Evolutionary conservation across 495 filamentous ascomycete genomes (phyloP), one percentile per base, ranked within the genome.

Genomic region (Lasiosphaeris hirsuta): DNA sequence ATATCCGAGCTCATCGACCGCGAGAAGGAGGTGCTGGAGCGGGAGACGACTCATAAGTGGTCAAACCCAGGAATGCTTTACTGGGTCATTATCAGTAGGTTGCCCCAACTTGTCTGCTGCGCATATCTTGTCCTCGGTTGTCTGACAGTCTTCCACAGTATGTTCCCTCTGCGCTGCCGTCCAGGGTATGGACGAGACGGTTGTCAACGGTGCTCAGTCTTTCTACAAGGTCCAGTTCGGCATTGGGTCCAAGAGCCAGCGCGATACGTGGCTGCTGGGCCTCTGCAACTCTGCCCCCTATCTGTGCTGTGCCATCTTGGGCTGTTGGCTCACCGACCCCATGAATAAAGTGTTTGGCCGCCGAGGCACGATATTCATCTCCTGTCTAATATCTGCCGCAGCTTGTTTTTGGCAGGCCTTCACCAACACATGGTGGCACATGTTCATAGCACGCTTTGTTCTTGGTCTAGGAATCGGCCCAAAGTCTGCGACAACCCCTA

Each of bases 321-420:
- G 89, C 14, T 94, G 87, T 75, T 96, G 90, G 90, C 77, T 92
- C 40, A 91, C 89, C 2, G 85, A 86, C 15, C 89, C 90, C 0
- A 81, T 90, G 68, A 96, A 96, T 69, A 83, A 86, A 57, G 78
- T 70, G 54, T 87, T 93, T 59, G 92, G 90, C 18, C 86, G 92
- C 51, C 84, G 90, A 2, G 89, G 90, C 7, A 92, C 90, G 10
- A 89, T 96, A 50, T 93, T 95, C 68, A 73, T 94, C 43, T 84
- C 87, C 14, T 90, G 86, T 65, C 67, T 79, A 10, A 79, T 77
- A 38, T 70, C 72, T 0, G 84, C 86, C 4, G 63, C 86, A 10
- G 80, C 89, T 7, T 92, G 86, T 69, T 81, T 96, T 56, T 90
- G 89, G 85, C 84, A 89, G 67, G 89, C 81, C 0, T 89, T 89